Percentiles rank a stretch among this genome's conserved stretches.
Evolutionary conservation across 345 rosid species (phyloP).

Genomic region (Syzygium aromaticum): DNA sequence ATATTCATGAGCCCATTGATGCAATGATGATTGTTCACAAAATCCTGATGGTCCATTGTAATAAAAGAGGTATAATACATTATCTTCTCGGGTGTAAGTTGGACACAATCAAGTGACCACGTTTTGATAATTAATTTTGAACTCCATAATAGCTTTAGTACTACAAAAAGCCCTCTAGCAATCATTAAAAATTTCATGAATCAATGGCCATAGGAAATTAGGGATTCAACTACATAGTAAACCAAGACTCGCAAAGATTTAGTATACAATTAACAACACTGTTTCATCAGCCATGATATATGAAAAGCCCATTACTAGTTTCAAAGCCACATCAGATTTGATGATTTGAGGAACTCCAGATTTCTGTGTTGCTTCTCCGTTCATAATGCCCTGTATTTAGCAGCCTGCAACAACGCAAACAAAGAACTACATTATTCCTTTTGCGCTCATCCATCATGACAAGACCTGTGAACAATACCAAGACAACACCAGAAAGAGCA

Average conservation of each 20-base stretch:
- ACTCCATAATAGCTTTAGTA: background rate
- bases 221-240: background rate
- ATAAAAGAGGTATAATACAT: accelerated
- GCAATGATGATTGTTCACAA: background rate
- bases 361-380: background rate
- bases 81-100: background rate
- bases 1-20: background rate
- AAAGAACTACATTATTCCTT: background rate
- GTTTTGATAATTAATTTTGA: background rate
- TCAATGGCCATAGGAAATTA: background rate
- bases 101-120: background rate
- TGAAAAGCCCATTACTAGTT: background rate
- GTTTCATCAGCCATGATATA: background rate
- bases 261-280: background rate
- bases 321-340: background rate
- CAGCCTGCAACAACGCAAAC: background rate
- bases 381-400: background rate
- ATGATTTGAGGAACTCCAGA: background rate
- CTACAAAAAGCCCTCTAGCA: background rate
- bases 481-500: background rate
- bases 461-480: background rate
- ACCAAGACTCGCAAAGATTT: background rate
- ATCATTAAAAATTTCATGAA: background rate
- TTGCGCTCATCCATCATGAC: background rate
- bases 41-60: background rate